Conservation (phyloP, 2,329 filamentous ascomycete species). For the Nemania sp. region DNA sequence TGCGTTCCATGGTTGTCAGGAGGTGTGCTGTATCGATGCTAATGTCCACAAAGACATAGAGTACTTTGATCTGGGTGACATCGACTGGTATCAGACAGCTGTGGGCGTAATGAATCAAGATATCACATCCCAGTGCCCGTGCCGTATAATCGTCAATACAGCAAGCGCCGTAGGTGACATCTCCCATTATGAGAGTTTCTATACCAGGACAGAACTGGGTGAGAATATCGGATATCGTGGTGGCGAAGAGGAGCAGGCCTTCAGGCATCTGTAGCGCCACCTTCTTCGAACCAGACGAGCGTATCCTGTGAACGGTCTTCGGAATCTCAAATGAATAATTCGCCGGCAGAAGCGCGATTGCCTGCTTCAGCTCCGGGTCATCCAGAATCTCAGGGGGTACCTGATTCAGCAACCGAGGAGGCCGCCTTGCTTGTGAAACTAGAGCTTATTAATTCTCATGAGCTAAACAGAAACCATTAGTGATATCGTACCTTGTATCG, state of each 20-base stretch:
- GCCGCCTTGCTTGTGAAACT: slow-evolving; percentile 73
- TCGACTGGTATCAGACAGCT: slow-evolving; percentile 95
- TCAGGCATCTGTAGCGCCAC: slow-evolving; percentile 98
- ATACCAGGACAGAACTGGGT: slow-evolving; percentile 90
- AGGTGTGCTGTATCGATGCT: slow-evolving; percentile 91
- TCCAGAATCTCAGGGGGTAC: slow-evolving; percentile 86
- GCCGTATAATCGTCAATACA: slow-evolving; percentile 99
- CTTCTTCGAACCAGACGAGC: slow-evolving; percentile 74
- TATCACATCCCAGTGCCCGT: slow-evolving; percentile 86
- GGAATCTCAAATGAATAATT: slow-evolving; percentile 99
- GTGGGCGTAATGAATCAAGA: slow-evolving; percentile 96
- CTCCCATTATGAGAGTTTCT: slow-evolving; percentile 97
- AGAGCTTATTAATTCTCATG: slow-evolving; percentile 14
- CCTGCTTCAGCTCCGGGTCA: slow-evolving; percentile 82
- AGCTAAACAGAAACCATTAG: not conserved
- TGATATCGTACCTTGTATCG: slow-evolving; percentile 65
- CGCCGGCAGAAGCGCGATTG: slow-evolving; percentile 82
- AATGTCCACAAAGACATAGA: slow-evolving; percentile 98
- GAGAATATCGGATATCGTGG: slow-evolving; percentile 95
- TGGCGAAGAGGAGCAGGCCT: slow-evolving; percentile 91
- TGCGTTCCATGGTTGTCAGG: slow-evolving; percentile 82
- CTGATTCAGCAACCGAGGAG: slow-evolving; percentile 83
- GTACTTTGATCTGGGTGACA: slow-evolving; percentile 92
- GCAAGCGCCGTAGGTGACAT: slow-evolving; percentile 97
- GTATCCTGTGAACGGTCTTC: slow-evolving; percentile 95